Evolutionary conservation across 495 filamentous ascomycete genomes (phyloP).

Genomic region (Neurospora cerealis): DNA sequence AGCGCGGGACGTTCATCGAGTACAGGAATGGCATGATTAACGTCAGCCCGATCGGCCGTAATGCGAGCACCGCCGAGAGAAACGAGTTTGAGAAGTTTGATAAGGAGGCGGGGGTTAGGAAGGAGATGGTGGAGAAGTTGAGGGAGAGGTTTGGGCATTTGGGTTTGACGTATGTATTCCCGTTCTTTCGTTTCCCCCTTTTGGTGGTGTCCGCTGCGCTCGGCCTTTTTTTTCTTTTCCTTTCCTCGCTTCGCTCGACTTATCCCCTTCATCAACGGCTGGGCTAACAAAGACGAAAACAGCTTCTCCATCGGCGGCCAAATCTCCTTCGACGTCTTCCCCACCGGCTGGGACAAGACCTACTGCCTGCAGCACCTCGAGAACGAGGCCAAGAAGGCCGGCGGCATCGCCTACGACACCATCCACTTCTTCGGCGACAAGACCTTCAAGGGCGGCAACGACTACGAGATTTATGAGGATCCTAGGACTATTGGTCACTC

Average conservation of each 20-base stretch:
- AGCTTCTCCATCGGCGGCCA: conserved; percentile 92
- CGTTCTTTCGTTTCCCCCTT: not conserved
- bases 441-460: conserved; percentile 79
- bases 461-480: conserved; percentile 87
- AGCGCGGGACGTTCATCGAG: conserved; percentile 93
- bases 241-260: not conserved
- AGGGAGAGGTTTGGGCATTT: conserved; percentile 73
- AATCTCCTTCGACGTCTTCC: conserved; percentile 98
- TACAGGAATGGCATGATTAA: conserved; percentile 98
- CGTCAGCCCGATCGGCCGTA: conserved; percentile 82
- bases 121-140: conserved; percentile 60
- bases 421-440: conserved; percentile 99
- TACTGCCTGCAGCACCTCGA: conserved; percentile 86
- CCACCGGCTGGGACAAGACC: conserved; percentile 96
- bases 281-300: too few species aligned
- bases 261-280: too few species aligned
- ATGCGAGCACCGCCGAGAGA: conserved; percentile 72
- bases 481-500: conserved; percentile 71
- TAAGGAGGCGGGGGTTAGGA: conserved; percentile 59
- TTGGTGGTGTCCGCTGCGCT: not conserved
- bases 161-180: conserved; percentile 63
- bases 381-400: conserved; percentile 59
- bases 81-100: conserved; percentile 73
- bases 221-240: not conserved
- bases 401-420: conserved; percentile 66